Percentiles rank a stretch among this genome's conserved stretches.
phyloP scores from a whole-genome alignment of 78 protist species.

The Corallochytrium limacisporum region DNA sequence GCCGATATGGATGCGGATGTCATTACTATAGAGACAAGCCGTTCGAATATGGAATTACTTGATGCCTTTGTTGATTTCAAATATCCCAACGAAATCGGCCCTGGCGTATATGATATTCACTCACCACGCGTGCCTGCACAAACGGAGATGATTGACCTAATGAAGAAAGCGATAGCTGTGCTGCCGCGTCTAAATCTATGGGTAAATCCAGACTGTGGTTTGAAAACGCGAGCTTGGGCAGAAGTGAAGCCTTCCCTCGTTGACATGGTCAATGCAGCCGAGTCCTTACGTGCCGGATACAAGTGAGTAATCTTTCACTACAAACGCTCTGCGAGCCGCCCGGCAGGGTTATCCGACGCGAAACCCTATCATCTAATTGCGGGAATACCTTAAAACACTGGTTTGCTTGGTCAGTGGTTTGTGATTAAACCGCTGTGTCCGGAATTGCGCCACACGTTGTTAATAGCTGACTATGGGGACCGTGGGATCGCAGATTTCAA shows the following conservation, averaged over 20 bases:
- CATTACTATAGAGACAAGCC: constrained; percentile 49
- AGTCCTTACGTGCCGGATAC: too few relatives aligned
- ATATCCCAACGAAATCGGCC: constrained; percentile 53
- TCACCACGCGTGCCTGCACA: constrained; percentile 51
- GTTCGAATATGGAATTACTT: constrained; percentile 34
- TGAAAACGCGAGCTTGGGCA: constrained; percentile 31
- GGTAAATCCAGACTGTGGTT: constrained; percentile 71
- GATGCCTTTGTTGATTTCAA: constrained; percentile 23
- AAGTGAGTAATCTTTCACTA: too few relatives aligned
- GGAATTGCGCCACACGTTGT: too few relatives aligned
- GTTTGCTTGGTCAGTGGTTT: too few relatives aligned
- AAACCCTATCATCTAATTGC: too few relatives aligned
- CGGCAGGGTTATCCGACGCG: too few relatives aligned
- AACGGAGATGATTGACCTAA: constrained; percentile 32
- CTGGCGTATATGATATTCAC: constrained; percentile 71
- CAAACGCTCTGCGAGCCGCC: too few relatives aligned
- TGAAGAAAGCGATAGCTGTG: constrained; percentile 24
- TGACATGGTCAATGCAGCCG: constrained; percentile 50
- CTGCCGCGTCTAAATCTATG: constrained; percentile 16
- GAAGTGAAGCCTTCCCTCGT: constrained; percentile 22
- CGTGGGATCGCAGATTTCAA: too few relatives aligned
- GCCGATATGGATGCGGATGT: constrained; percentile 55
- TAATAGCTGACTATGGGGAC: too few relatives aligned
- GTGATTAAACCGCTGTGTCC: too few relatives aligned
- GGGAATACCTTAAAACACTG: too few relatives aligned